phyloP scores from a whole-genome alignment of 2,329 filamentous ascomycete genomes.

The Neodidymelliopsis sp. region DNA sequence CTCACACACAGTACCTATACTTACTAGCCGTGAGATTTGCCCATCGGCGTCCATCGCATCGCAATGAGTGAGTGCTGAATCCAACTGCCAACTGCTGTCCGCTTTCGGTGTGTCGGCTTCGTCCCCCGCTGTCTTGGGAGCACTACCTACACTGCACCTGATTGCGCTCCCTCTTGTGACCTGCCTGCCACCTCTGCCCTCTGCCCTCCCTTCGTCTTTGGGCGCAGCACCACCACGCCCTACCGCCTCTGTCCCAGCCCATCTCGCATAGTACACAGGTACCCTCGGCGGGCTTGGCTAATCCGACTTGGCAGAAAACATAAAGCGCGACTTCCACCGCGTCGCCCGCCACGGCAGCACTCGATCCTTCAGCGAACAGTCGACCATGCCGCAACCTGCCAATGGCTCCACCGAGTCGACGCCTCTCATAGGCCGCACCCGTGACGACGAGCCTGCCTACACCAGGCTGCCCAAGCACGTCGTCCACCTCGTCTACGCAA shows the following conservation, averaged over 20 bases:
- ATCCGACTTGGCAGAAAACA: constrained; percentile 40
- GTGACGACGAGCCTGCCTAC: constrained; percentile 35
- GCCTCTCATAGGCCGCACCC: constrained; percentile 36
- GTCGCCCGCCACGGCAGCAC: constrained; percentile 35
- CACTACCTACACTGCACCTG: background rate
- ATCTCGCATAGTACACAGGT: constrained; percentile 9
- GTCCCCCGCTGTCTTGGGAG: constrained; percentile 10
- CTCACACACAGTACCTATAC: too few species aligned
- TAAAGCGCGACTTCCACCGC: constrained; percentile 45
- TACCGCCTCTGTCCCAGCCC: constrained; percentile 4
- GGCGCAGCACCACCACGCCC: constrained; percentile 10
- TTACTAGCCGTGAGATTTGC: background rate
- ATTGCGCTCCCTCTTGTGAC: constrained; percentile 1
- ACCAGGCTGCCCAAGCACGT: constrained; percentile 42
- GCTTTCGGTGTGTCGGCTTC: constrained; percentile 12
- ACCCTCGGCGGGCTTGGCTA: constrained; percentile 34
- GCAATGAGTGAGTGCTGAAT: constrained; percentile 20
- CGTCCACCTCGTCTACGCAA: constrained; percentile 51
- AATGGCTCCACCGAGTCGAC: constrained; percentile 44
- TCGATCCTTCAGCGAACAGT: constrained; percentile 9
- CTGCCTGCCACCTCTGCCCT: background rate
- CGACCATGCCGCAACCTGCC: constrained; percentile 33
- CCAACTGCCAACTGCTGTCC: constrained; percentile 9
- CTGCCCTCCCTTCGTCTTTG: background rate
- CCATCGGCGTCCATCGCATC: constrained; percentile 9